phyloP scores from a whole-genome alignment of 2,329 filamentous ascomycete genomes.

The Trichoderma semiorbis region DNA sequence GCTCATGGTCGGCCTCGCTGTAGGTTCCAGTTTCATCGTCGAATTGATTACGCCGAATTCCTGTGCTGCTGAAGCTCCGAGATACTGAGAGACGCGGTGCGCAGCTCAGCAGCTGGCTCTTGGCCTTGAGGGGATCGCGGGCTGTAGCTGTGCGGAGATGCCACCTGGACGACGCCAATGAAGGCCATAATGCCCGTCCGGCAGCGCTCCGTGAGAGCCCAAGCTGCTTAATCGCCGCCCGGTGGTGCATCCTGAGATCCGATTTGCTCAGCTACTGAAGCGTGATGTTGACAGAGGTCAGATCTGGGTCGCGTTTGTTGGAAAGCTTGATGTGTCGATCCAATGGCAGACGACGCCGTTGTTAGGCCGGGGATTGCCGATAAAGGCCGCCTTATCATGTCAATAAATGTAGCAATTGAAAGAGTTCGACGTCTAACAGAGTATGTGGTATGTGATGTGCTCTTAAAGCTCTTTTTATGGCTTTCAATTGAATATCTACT shows the following conservation, averaged over 20 bases:
- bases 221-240: neutral
- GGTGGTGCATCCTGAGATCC: slow-evolving; percentile 4
- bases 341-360: neutral
- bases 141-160: neutral
- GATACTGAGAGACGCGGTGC: neutral
- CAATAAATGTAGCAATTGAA: neutral
- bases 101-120: neutral
- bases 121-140: neutral
- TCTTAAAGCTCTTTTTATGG: neutral
- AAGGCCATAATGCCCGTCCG: neutral
- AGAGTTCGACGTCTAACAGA: neutral
- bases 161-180: neutral
- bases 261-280: neutral
- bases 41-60: neutral
- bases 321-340: neutral
- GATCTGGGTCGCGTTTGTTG: neutral
- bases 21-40: slow-evolving; percentile 6
- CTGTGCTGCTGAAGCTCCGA: neutral
- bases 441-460: neutral
- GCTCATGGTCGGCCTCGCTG: slow-evolving; percentile 7
- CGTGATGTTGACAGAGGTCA: neutral
- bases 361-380: slow-evolving; percentile 13
- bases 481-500: neutral
- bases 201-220: neutral
- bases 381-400: neutral